Conservation (phyloP, 352 stramenopile species). For the Pythium diclinum region DNA sequence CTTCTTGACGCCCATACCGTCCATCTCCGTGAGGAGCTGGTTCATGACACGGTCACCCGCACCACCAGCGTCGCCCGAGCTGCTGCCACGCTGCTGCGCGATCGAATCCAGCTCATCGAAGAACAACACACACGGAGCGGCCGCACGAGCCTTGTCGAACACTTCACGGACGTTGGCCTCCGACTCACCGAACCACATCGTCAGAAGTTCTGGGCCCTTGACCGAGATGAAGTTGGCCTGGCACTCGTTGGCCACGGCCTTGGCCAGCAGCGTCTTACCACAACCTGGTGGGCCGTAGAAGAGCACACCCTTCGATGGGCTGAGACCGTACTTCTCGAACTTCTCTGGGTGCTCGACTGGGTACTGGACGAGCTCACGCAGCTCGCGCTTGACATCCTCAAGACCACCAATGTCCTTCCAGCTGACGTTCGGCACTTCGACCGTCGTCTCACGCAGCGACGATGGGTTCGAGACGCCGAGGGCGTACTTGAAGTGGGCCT, state of each 20-base stretch:
- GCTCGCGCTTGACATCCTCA: conserved; percentile 97
- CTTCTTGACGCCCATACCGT: conserved; percentile 98
- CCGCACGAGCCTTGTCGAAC: conserved; percentile 98
- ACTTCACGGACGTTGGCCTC: conserved; percentile 99
- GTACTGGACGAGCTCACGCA: conserved; percentile 99
- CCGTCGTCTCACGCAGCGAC: conserved; percentile 97
- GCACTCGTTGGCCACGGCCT: conserved; percentile 99
- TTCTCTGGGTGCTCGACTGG: conserved; percentile 99
- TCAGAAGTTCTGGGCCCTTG: conserved; percentile 99
- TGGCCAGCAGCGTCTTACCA: conserved; percentile 99
- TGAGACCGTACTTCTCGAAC: conserved; percentile 97
- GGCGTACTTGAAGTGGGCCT: conserved; percentile 99
- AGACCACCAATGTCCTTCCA: conserved; percentile 99
- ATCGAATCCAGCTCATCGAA: conserved; percentile 99
- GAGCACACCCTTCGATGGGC: conserved; percentile 96
- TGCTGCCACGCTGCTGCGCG: conserved; percentile 95
- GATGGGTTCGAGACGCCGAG: conserved; percentile 97
- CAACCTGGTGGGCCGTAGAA: conserved; percentile 99
- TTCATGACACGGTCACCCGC: conserved; percentile 99
- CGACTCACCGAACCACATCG: conserved; percentile 99
- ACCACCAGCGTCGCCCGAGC: conserved; percentile 93
- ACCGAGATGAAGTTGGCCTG: conserved; percentile 99
- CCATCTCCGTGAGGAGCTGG: conserved; percentile 99
- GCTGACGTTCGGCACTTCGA: conserved; percentile 97
- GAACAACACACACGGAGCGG: conserved; percentile 98